Evolutionary conservation across 2,329 filamentous ascomycete genomes (phyloP).

Genomic region (Nemania diffusa): DNA sequence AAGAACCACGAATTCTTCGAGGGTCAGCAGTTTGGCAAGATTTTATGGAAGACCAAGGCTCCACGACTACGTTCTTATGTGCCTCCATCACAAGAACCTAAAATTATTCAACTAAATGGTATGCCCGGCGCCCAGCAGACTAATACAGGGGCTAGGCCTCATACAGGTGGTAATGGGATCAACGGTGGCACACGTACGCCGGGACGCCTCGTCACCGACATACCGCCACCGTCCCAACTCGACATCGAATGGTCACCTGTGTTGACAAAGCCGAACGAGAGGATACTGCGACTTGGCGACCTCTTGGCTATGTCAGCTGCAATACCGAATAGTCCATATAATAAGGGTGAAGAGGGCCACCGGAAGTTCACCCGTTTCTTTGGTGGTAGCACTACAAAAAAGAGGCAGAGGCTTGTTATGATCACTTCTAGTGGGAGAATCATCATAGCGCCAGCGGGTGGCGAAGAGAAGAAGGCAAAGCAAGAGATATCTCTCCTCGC

Average conservation of each 20-base stretch:
- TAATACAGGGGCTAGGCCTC: conserved; percentile 43
- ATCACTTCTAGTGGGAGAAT: conserved; percentile 92
- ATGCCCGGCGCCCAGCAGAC: conserved; percentile 50
- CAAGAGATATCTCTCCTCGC: conserved; percentile 86
- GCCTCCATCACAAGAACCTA: conserved; percentile 78
- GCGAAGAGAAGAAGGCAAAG: conserved; percentile 95
- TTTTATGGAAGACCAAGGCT: conserved; percentile 88
- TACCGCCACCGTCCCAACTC: conserved; percentile 94
- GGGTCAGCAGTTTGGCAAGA: conserved; percentile 83
- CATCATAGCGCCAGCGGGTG: conserved; percentile 88
- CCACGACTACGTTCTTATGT: conserved; percentile 87
- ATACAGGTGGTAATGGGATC: conserved; percentile 51
- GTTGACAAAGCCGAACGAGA: conserved; percentile 87
- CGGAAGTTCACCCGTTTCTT: conserved; percentile 96
- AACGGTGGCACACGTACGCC: conserved; percentile 70
- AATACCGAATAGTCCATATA: conserved; percentile 77
- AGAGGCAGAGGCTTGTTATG: conserved; percentile 92
- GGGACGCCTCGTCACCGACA: conserved; percentile 87
- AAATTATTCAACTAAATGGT: conserved; percentile 78
- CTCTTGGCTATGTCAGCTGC: conserved; percentile 84
- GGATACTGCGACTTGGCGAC: conserved; percentile 94
- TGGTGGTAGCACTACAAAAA: conserved; percentile 89
- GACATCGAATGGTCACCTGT: conserved; percentile 99
- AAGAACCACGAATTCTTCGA: conserved; percentile 97
- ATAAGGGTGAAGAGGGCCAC: conserved; percentile 77